A percentile compares a stretch with the other conserved stretches of the same genome.
phyloP scores from a whole-genome alignment of 2,329 filamentous ascomycete genomes.

The Epichloe festucae region DNA sequence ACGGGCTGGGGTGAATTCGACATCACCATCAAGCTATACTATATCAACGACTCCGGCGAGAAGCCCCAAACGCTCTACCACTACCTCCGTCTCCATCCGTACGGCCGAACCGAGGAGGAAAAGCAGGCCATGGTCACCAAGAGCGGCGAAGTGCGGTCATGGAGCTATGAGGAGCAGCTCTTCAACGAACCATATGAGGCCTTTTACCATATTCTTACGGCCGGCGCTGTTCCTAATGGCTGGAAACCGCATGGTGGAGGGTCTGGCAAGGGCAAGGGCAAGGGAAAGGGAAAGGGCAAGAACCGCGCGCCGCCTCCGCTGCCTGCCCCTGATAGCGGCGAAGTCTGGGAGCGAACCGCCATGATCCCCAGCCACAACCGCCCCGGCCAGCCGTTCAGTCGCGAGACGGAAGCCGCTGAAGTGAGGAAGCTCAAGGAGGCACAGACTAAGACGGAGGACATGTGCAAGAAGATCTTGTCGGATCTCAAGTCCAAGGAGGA shows the following conservation, averaged over 20 bases:
- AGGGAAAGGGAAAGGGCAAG: constrained; percentile 30
- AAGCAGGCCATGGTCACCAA: constrained; percentile 45
- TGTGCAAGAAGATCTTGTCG: constrained; percentile 44
- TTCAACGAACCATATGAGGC: constrained; percentile 95
- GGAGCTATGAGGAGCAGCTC: constrained; percentile 85
- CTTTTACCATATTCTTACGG: constrained; percentile 78
- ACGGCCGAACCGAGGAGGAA: constrained; percentile 67
- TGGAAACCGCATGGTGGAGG: constrained; percentile 29
- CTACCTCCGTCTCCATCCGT: constrained; percentile 81
- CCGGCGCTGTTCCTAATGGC: constrained; percentile 46
- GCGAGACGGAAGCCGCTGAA: constrained; percentile 54
- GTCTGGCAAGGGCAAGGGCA: constrained; percentile 37
- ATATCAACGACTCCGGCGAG: constrained; percentile 74
- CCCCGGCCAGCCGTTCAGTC: constrained; percentile 59
- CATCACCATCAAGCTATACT: constrained; percentile 90
- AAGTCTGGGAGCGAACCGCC: constrained; percentile 54
- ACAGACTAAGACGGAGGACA: constrained; percentile 47
- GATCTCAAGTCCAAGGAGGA: constrained; percentile 54
- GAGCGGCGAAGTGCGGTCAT: constrained; percentile 56
- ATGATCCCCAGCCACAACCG: constrained; percentile 58
- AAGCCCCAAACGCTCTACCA: constrained; percentile 96
- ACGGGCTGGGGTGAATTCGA: constrained; percentile 98
- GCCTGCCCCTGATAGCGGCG: constrained; percentile 28
- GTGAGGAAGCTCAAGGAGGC: constrained; percentile 50
- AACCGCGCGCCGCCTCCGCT: constrained; percentile 26